These are phyloP conservation scores for Boletus huronensis DNA, from an alignment of 768 basidiomycete genomes.

Conservation along the genomic window DNA sequence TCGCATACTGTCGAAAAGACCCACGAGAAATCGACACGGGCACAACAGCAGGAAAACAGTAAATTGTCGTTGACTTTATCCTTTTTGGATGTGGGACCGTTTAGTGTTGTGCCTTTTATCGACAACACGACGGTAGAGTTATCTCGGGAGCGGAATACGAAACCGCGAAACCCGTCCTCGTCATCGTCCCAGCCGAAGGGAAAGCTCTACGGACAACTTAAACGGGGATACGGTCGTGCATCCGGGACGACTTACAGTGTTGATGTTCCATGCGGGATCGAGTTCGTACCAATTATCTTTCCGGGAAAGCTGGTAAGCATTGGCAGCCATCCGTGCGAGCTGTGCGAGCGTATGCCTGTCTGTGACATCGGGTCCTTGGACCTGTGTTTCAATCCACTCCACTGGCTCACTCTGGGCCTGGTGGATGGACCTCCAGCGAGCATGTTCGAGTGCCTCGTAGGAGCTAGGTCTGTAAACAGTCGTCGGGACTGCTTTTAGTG, in stretches of 20 bases:
- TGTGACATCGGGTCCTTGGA: slow-evolving; percentile 73
- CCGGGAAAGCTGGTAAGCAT: slow-evolving; percentile 80
- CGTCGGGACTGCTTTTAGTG: slow-evolving; percentile 44
- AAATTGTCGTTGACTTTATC: slow-evolving; percentile 94
- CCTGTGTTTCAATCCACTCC: slow-evolving; percentile 65
- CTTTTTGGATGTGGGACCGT: slow-evolving; percentile 81
- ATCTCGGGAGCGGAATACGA: slow-evolving; percentile 75
- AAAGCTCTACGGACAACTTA: slow-evolving; percentile 51
- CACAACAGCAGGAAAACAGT: slow-evolving; percentile 92
- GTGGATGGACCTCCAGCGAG: slow-evolving; percentile 49
- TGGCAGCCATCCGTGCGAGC: slow-evolving; percentile 83
- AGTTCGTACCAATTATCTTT: slow-evolving; percentile 79
- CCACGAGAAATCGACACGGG: slow-evolving; percentile 86
- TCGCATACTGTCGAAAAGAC: slow-evolving; percentile 80
- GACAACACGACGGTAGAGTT: slow-evolving; percentile 83
- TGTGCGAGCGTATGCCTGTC: slow-evolving; percentile 78
- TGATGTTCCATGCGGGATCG: slow-evolving; percentile 65
- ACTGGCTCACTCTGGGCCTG: slow-evolving; percentile 48
- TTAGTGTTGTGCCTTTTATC: slow-evolving; percentile 86
- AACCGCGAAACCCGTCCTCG: slow-evolving; percentile 81
- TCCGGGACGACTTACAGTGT: slow-evolving; percentile 33
- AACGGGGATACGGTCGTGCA: not conserved
- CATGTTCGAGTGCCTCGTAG: slow-evolving; percentile 45
- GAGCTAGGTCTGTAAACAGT: slow-evolving; percentile 61
- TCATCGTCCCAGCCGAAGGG: slow-evolving; percentile 73